Base-by-base conservation (phyloP, 768 basidiomycete species). In the Boletus vinaceobasis region DNA sequence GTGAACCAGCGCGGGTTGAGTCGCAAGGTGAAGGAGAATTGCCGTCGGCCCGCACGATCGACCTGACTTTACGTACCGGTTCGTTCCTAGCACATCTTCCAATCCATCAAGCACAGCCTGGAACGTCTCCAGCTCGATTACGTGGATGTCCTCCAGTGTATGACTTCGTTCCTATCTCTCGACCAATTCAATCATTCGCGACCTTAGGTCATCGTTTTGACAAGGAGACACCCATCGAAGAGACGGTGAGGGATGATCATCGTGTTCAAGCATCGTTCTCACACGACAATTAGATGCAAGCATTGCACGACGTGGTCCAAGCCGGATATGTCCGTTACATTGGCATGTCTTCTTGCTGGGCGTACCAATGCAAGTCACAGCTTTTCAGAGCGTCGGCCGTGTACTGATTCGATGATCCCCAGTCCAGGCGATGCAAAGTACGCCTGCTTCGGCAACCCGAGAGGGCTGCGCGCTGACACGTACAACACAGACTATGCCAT, bases 11-110 rank as follows among this genome's bases (percentile, higher is more conserved):
- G 48, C 35, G 48, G 36, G 17, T 27, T 48, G 36, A 48, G 48
- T 36, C 48, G 48, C 36, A 48, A 48, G 50, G 53, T 53, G 8
- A 59, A n/a, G 4, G 69, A 75, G 26, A 81, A 81, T 66, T 1
- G 78, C 76, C 19, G 23, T 79, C 66, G 33, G 73, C 52, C 2
- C 6, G 36, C n/a, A 7, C 19, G 14, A 23, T 43, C 37, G n/a
- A 36, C 15, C 13, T 5, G 27, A 32, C 15, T 14, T 4, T 5
- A 44, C 19, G 21, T n/a, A 11, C 35, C 14, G 33, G 39, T 43
- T 44, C 8, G 1, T 31, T 4, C 19, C 26, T 53, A 39, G 48
- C 13, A 48, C 7, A 48, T 48, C 26, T 48, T 48, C 26, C 48
- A 48, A n/a, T 48, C 48, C 11, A 48, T 48, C 48, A 48, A 48